phyloP scores from a whole-genome alignment of 306 rosid species.

The Dalbergia oliveri region DNA sequence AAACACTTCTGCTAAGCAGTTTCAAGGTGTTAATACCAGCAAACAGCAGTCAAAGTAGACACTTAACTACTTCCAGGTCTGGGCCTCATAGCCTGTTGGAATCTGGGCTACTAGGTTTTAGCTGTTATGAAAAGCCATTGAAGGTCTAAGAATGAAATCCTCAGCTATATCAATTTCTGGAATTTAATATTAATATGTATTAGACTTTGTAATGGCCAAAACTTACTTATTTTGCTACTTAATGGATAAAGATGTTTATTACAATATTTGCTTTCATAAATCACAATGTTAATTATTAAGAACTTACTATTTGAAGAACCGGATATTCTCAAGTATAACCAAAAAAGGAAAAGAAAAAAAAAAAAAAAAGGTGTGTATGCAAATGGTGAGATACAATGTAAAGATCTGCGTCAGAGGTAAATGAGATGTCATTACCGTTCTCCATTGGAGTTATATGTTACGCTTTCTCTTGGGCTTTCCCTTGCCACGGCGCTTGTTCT shows the following conservation, averaged over 20 bases:
- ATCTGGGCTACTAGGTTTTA: neutral
- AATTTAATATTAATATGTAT: neutral
- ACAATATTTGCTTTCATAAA: neutral
- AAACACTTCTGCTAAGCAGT: neutral
- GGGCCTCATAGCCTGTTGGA: neutral
- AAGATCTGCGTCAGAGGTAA: conserved; percentile 3
- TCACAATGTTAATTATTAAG: conserved; percentile 2
- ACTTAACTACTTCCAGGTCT: neutral
- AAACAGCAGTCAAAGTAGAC: neutral
- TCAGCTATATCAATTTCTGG: neutral
- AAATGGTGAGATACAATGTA: conserved; percentile 6
- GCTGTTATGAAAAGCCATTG: neutral
- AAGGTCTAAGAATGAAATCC: neutral
- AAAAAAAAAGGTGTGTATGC: neutral
- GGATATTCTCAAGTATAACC: neutral
- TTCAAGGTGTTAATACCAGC: neutral
- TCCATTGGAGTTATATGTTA: conserved; percentile 58
- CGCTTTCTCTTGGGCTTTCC: conserved; percentile 64
- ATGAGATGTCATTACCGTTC: conserved; percentile 40
- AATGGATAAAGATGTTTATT: neutral
- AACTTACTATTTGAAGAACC: neutral
- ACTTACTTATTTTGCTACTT: conserved; percentile 1
- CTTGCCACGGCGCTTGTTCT: conserved; percentile 73
- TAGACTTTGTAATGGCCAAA: neutral
- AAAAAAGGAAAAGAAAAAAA: no score